Evolutionary conservation across 345 rosid species (phyloP).

Genomic region (Populus alba): DNA sequence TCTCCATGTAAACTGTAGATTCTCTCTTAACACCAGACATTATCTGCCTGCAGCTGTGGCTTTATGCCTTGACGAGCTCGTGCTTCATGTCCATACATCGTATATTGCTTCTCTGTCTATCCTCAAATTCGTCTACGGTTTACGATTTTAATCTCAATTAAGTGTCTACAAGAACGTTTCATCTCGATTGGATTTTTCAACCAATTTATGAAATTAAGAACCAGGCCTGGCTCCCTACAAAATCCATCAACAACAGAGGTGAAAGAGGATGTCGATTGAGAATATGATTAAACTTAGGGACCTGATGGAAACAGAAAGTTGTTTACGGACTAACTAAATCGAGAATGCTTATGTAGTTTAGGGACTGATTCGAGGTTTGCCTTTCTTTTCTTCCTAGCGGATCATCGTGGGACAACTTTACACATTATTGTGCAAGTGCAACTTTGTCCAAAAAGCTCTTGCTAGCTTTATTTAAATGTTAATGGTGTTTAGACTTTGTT

Average conservation of each 20-base stretch:
- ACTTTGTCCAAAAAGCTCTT: not conserved
- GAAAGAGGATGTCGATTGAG: not conserved
- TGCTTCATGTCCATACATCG: too few species aligned
- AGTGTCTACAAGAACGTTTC: too few species aligned
- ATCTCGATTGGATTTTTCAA: too few species aligned
- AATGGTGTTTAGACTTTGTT: not conserved
- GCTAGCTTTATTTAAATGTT: not conserved
- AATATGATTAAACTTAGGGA: not conserved
- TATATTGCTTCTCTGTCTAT: too few species aligned
- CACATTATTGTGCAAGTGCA: not conserved
- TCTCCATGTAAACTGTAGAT: too few species aligned
- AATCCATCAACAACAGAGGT: not conserved
- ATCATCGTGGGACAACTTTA: not conserved
- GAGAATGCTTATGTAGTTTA: not conserved
- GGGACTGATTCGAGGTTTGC: not conserved
- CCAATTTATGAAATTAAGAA: too few species aligned
- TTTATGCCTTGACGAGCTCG: too few species aligned
- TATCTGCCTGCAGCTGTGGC: too few species aligned
- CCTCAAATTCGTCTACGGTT: too few species aligned
- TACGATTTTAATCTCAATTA: too few species aligned
- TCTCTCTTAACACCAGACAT: too few species aligned
- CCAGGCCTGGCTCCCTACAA: too few species aligned
- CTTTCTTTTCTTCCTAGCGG: not conserved
- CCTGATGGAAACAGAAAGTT: not conserved
- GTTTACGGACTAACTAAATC: not conserved